Evolutionary conservation across 2,329 filamentous ascomycete genomes (phyloP).

Genomic region (Colletotrichum sp.): DNA sequence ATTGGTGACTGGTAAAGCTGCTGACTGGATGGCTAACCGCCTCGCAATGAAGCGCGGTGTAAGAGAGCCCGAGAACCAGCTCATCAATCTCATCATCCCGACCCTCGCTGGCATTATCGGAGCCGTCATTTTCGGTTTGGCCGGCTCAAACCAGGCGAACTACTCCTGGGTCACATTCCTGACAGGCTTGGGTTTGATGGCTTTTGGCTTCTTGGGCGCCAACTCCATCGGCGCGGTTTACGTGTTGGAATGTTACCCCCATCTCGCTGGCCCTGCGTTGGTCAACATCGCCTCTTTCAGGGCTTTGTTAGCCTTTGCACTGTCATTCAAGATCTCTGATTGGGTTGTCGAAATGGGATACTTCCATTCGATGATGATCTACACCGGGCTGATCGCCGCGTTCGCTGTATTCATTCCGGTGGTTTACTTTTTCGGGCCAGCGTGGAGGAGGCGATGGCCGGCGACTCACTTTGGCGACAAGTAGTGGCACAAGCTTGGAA

Average conservation of each 20-base stretch:
- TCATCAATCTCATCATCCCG: constrained; percentile 34
- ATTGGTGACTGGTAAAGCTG: constrained; percentile 32
- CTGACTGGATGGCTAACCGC: constrained; percentile 31
- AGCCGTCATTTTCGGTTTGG: constrained; percentile 34
- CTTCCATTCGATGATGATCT: constrained; percentile 31
- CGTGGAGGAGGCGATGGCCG: constrained; percentile 10
- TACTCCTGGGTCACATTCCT: constrained; percentile 30
- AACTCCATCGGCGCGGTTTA: constrained; percentile 34
- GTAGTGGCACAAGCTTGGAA: neutral
- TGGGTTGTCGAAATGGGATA: constrained; percentile 32
- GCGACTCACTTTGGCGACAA: constrained; percentile 2
- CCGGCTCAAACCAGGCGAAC: constrained; percentile 27
- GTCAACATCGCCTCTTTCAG: constrained; percentile 37
- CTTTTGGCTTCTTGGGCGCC: constrained; percentile 30
- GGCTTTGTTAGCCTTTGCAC: constrained; percentile 31
- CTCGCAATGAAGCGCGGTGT: constrained; percentile 28
- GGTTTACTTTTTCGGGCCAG: constrained; percentile 26
- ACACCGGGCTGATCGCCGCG: constrained; percentile 34
- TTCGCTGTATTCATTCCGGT: constrained; percentile 31
- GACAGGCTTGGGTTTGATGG: constrained; percentile 29
- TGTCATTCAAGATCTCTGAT: constrained; percentile 30
- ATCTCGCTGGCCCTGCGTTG: constrained; percentile 30
- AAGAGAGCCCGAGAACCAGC: constrained; percentile 37
- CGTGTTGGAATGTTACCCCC: constrained; percentile 36
- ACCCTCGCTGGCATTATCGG: constrained; percentile 30